Evolutionary conservation across 1,284 basidiomycete species (phyloP).

Genomic region (Wallemia mellicola): DNA sequence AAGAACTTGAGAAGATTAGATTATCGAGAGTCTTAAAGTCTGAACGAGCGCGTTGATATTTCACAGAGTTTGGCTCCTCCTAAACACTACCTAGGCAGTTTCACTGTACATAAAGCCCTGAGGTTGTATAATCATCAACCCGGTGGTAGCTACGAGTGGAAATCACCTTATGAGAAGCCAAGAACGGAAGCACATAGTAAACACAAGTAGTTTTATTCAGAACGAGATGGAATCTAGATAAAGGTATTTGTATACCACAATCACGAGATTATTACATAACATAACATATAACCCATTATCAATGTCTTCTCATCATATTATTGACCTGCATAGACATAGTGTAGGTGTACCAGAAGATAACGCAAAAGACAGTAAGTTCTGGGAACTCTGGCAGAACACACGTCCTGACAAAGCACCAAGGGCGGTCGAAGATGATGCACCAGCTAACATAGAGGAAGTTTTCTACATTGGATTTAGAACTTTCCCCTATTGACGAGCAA

Average conservation of each 20-base stretch:
- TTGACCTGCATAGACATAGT: background rate
- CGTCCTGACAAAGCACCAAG: background rate
- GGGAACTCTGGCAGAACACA: background rate
- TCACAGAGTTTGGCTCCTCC: constrained; percentile 16
- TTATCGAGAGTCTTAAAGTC: constrained; percentile 14
- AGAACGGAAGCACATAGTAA: background rate
- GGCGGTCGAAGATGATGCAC: background rate
- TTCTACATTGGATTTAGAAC: background rate
- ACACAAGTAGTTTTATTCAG: background rate
- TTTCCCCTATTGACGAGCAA: background rate
- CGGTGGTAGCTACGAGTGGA: background rate
- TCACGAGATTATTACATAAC: background rate
- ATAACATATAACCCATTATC: too few relatives aligned
- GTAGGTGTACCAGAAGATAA: background rate
- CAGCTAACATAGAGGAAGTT: background rate
- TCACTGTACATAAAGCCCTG: background rate
- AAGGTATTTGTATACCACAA: background rate
- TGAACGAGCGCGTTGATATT: constrained; percentile 20
- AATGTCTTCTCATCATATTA: too few relatives aligned
- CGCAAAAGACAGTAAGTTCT: background rate
- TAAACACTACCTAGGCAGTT: constrained; percentile 7
- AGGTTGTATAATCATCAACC: background rate
- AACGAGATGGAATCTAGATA: background rate
- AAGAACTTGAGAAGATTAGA: constrained; percentile 17
- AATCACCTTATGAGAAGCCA: background rate